Evolutionary conservation across 495 filamentous ascomycete genomes (phyloP).

Genomic region (Zalerion maritima): DNA sequence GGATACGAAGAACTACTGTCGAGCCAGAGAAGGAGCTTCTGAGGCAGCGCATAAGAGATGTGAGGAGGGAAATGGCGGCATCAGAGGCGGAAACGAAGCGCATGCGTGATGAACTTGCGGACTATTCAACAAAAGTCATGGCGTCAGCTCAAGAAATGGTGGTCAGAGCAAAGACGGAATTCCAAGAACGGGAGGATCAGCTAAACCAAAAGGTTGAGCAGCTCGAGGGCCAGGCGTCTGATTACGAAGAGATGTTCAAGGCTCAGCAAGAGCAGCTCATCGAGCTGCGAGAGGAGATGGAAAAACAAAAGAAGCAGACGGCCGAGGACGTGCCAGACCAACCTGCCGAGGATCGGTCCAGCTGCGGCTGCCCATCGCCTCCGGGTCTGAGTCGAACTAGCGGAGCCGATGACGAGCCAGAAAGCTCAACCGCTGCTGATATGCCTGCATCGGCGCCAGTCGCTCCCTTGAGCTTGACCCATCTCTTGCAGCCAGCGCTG

Average conservation of each 20-base stretch:
- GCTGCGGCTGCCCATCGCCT: too few relatives aligned
- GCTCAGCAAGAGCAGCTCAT: conserved; percentile 88
- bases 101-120: conserved; percentile 68
- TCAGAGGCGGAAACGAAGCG: conserved; percentile 57
- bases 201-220: conserved; percentile 69
- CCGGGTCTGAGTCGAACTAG: too few relatives aligned
- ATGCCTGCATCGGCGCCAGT: too few relatives aligned
- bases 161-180: conserved; percentile 48
- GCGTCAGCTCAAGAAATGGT: conserved; percentile 98
- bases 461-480: conserved; percentile 71
- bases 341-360: too few relatives aligned
- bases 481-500: conserved; percentile 68
- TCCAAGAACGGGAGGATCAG: conserved; percentile 55
- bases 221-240: conserved; percentile 58
- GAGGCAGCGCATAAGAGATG: conserved; percentile 34
- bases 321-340: too few relatives aligned
- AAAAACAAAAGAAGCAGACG: too few relatives aligned
- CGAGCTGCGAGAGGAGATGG: conserved; percentile 83
- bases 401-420: too few relatives aligned
- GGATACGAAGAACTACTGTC: conserved; percentile 42
- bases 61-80: conserved; percentile 54
- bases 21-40: conserved; percentile 28
- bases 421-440: too few relatives aligned
- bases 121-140: conserved; percentile 76
- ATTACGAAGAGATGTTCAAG: conserved; percentile 71